Base-by-base conservation (phyloP, 345 rosid genomes). In the Populus alba region DNA sequence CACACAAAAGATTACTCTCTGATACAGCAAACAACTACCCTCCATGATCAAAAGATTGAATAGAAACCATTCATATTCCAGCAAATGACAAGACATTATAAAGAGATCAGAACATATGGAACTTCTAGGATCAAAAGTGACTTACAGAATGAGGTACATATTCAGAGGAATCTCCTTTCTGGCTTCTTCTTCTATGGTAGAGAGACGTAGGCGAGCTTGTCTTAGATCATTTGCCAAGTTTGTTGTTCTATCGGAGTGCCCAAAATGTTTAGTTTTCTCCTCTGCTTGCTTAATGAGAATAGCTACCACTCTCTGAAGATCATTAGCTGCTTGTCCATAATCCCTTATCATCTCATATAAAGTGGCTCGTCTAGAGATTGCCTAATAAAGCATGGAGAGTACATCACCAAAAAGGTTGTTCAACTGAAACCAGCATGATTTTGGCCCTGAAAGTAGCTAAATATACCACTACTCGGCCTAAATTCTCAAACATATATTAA, bases 71-170 rank as follows among this genome's bases (percentile, higher is more conserved):
- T 59, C 29, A 23, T n/a, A 59, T 59, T 59, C 63, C 29, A 59
- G 63, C 29, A 41, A 39, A 39, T 39, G 27, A 39, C 16, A 43
- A 68, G 47, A 25, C 35, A 27, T 38, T 55, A 31, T 7, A 68
- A 17, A 27, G 55, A 22, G 61, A 25, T 17, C 13, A 67, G 37
- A 73, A 7, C 23, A 25, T 29, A 45, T 11, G 57, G 55, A 37
- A 27, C 8, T 39, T 66, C 35, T 45, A 37, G 29, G 74, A 63
- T 71, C 8, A 31, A 35, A 72, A 59, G n/a, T 13, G 35, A 92
- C 99, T 96, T 89, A 96, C 99, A 96, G 75, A 80, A 96, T 93
- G 47, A 87, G 93, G 90, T 92, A 94, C 91, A 91, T 82, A 80
- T 96, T 91, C 89, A 88, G 72, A 25, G 94, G 89, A 74, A 83